A percentile compares a stretch with the other conserved stretches of the same genome.
phyloP scores from a whole-genome alignment of 140 eudicot species.

The Stevia rebaudiana region DNA sequence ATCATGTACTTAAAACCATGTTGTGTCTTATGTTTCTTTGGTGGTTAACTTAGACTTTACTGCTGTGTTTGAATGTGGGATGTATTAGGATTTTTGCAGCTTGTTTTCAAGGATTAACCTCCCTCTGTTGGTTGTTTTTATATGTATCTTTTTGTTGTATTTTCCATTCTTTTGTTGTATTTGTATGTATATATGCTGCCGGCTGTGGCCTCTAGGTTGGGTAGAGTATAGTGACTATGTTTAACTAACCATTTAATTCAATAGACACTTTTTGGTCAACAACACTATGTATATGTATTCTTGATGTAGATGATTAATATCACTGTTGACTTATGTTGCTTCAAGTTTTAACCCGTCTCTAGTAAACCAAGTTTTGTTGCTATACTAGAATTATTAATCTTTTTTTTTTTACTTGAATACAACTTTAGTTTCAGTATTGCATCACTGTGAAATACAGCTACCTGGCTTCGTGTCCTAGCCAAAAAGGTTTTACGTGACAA shows the following conservation, averaged over 20 bases:
- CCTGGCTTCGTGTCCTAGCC: too few species aligned
- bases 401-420: too few species aligned
- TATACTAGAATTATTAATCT: too few species aligned
- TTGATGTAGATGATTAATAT: slow-evolving; percentile 1
- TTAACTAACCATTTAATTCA: slow-evolving; percentile 15
- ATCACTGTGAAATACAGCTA: too few species aligned
- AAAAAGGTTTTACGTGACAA: too few species aligned
- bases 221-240: slow-evolving; percentile 14
- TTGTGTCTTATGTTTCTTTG: slow-evolving; percentile 22
- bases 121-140: slow-evolving; percentile 7
- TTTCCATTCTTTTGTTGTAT: not conserved
- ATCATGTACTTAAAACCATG: slow-evolving; percentile 32
- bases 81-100: slow-evolving; percentile 32
- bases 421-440: too few species aligned
- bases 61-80: slow-evolving; percentile 24
- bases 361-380: too few species aligned
- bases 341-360: not conserved
- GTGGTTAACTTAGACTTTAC: not conserved
- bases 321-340: not conserved
- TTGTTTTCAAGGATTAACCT: slow-evolving; percentile 13
- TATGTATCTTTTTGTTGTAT: slow-evolving; percentile 21
- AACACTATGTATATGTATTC: slow-evolving; percentile 8
- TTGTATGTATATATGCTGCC: slow-evolving; percentile 19
- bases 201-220: slow-evolving; percentile 17
- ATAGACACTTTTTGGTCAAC: slow-evolving; percentile 7